Conservation (phyloP, 768 basidiomycete genomes). For the Mrakia gelida region DNA sequence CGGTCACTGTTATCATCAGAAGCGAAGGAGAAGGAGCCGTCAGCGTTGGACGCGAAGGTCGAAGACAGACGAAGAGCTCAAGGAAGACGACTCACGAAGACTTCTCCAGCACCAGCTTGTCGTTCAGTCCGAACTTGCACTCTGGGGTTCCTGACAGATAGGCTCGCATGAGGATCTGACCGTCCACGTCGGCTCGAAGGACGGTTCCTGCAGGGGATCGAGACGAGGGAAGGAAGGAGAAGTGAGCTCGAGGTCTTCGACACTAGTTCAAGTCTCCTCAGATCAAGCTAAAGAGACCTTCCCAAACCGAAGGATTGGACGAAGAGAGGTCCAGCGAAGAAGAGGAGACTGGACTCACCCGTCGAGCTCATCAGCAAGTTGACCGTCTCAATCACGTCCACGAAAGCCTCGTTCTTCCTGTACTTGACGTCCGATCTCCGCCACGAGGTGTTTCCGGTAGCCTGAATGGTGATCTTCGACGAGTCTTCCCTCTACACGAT, state of each 20-base stretch:
- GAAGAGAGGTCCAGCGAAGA: neutral
- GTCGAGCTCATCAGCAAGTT: conserved; percentile 97
- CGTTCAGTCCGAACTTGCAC: conserved; percentile 97
- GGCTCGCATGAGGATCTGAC: conserved; percentile 96
- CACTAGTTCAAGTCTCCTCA: neutral
- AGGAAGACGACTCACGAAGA: conserved; percentile 43
- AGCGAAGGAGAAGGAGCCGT: neutral
- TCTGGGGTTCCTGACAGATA: conserved; percentile 96
- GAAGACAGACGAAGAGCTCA: neutral
- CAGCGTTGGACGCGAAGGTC: neutral
- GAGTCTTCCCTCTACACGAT: conserved; percentile 73
- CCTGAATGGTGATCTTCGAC: conserved; percentile 93
- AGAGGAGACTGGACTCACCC: conserved; percentile 52
- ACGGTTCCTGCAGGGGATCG: conserved; percentile 73
- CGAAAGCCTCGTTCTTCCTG: conserved; percentile 99
- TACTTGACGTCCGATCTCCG: conserved; percentile 88
- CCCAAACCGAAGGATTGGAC: neutral
- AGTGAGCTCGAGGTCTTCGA: conserved; percentile 5
- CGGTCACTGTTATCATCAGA: conserved; percentile 4
- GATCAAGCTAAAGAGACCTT: too few species aligned
- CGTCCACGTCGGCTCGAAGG: conserved; percentile 92
- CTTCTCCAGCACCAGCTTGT: conserved; percentile 91
- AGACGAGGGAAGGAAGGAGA: neutral
- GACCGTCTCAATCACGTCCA: conserved; percentile 97
- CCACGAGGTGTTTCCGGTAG: conserved; percentile 96